A percentile compares a stretch with the other conserved stretches of the same genome.
Conservation (phyloP, 2,329 filamentous ascomycete genomes). For the Bertia moriformis region DNA sequence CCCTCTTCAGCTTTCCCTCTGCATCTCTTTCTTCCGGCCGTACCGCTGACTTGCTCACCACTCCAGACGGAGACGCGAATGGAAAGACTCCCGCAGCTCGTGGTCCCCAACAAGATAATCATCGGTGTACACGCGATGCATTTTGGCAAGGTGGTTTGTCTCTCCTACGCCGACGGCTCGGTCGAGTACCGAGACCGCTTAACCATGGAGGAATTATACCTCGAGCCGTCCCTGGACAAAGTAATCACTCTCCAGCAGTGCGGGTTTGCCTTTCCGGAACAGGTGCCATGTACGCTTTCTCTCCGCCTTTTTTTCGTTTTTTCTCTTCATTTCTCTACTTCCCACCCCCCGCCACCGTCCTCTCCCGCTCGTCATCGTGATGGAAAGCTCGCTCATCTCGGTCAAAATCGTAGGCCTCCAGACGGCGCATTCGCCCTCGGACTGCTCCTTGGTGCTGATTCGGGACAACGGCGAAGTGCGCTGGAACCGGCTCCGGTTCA, state of each 20-base stretch:
- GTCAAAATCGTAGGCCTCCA: constrained; percentile 11
- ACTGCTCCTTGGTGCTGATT: constrained; percentile 41
- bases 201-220: constrained; percentile 55
- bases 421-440: constrained; percentile 44
- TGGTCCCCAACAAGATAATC: constrained; percentile 56
- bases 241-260: constrained; percentile 62
- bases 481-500: constrained; percentile 41
- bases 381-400: background rate
- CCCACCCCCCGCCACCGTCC: too few species aligned
- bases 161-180: constrained; percentile 67
- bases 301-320: too few species aligned
- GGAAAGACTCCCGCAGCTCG: constrained; percentile 51
- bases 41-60: too few species aligned
- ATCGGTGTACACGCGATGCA: constrained; percentile 55
- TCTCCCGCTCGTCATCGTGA: background rate
- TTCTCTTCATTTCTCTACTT: constrained; percentile 3
- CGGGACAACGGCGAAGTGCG: constrained; percentile 41
- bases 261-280: constrained; percentile 59
- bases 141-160: constrained; percentile 55
- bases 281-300: constrained; percentile 53
- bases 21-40: constrained; percentile 8
- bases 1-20: background rate
- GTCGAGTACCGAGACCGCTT: constrained; percentile 67
- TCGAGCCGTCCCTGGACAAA: constrained; percentile 45
- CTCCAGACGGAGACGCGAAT: constrained; percentile 24